These are phyloP conservation scores for Conoideocrella luteorostrata DNA, from an alignment of 2,329 filamentous ascomycete species.

Conservation along the genomic window DNA sequence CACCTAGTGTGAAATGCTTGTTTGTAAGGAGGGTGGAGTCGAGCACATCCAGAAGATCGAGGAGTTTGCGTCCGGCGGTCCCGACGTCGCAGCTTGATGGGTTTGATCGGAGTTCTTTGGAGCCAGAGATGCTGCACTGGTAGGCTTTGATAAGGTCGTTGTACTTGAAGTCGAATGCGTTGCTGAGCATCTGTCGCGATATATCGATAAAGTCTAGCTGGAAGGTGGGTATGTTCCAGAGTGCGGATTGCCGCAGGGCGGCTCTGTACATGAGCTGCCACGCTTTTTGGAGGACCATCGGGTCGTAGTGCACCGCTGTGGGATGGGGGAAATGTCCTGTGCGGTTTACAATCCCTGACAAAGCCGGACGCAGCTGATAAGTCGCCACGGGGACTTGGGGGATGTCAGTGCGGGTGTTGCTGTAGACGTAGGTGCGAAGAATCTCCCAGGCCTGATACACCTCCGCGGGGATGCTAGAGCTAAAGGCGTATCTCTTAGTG, in stretches of 20 bases:
- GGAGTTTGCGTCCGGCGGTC: conserved; percentile 21
- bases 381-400: conserved; percentile 37
- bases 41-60: conserved; percentile 28
- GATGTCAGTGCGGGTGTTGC: conserved; percentile 39
- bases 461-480: conserved; percentile 17
- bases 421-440: conserved; percentile 38
- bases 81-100: conserved; percentile 3
- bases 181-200: conserved; percentile 40
- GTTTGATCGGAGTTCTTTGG: conserved; percentile 16
- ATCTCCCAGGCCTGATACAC: conserved; percentile 40
- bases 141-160: conserved; percentile 26
- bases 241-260: conserved; percentile 17
- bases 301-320: conserved; percentile 36
- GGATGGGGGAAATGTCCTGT: conserved; percentile 31
- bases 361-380: conserved; percentile 37
- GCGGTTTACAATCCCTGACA: conserved; percentile 30
- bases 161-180: conserved; percentile 37
- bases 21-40: conserved; percentile 36
- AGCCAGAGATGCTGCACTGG: conserved; percentile 13
- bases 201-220: conserved; percentile 42
- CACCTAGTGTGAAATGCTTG: conserved; percentile 32
- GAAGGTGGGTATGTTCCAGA: conserved; percentile 37
- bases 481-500: conserved; percentile 30
- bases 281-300: conserved; percentile 27
- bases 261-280: conserved; percentile 34